Conservation (phyloP, 257 asterid genomes). For the Henckelia pumila region DNA sequence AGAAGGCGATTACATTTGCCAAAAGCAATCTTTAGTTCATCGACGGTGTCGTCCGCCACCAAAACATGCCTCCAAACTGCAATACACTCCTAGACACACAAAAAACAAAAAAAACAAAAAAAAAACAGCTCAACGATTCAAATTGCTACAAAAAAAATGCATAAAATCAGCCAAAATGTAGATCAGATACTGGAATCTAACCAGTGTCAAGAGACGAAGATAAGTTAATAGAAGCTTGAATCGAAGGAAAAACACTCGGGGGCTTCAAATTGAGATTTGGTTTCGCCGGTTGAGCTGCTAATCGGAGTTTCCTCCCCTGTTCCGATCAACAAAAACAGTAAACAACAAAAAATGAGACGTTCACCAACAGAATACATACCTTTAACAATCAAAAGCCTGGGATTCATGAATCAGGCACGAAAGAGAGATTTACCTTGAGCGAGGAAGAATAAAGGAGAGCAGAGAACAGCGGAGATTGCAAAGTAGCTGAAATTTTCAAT, state of each 20-base stretch:
- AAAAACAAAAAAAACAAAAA: conserved; percentile 19
- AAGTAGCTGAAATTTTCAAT: conserved; percentile 56
- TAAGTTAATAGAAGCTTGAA: conserved; percentile 53
- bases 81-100: too few relatives aligned
- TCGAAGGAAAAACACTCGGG: conserved; percentile 30
- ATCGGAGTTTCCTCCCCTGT: conserved; percentile 45
- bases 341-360: not conserved
- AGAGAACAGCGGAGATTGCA: conserved; percentile 68
- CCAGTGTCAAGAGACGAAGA: conserved; percentile 72
- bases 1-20: conserved; percentile 65
- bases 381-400: not conserved
- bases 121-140: conserved; percentile 9
- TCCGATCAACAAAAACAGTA: not conserved
- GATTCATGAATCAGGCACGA: not conserved
- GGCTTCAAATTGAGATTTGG: conserved; percentile 34
- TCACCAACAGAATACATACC: not conserved
- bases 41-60: conserved; percentile 72
- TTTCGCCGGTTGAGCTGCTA: conserved; percentile 34
- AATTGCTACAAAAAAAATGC: not conserved
- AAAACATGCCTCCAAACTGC: conserved; percentile 98
- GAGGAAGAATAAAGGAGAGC: conserved; percentile 39
- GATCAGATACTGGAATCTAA: conserved; percentile 3
- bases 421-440: conserved; percentile 36
- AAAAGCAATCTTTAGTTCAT: conserved; percentile 71
- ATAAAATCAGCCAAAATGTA: not conserved